Percentiles rank a stretch among this genome's conserved stretches.
phyloP scores from a whole-genome alignment of 1,139 yeast species.

The Saccharomyces hybrid region DNA sequence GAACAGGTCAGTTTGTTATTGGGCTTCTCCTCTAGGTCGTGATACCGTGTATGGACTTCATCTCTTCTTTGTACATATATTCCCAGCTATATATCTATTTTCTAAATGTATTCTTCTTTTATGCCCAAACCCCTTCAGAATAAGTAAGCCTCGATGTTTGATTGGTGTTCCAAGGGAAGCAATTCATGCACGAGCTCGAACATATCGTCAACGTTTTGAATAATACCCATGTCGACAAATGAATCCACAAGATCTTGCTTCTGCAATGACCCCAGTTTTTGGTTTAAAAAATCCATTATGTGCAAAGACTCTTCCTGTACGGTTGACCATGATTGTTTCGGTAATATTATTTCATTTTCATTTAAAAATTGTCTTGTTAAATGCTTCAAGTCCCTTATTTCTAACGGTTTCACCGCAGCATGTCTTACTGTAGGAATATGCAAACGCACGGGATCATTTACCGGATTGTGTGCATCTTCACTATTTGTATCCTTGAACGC shows the following conservation, averaged over 20 bases:
- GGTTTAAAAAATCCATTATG: neutral
- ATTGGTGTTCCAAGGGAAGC: neutral
- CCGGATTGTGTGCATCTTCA: neutral
- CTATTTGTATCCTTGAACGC: neutral
- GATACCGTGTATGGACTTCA: neutral
- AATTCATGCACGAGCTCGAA: neutral
- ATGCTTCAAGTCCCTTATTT: neutral
- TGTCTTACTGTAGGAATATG: neutral
- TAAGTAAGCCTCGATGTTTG: neutral
- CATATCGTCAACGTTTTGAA: neutral
- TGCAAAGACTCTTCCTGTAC: slow-evolving; percentile 8
- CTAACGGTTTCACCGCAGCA: neutral
- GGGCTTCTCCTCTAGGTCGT: neutral
- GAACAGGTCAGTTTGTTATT: slow-evolving; percentile 30
- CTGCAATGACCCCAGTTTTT: neutral
- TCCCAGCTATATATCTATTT: neutral
- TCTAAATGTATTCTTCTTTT: neutral
- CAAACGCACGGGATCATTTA: neutral
- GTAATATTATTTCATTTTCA: slow-evolving; percentile 7
- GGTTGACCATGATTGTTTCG: slow-evolving; percentile 9
- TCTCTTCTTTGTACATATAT: neutral
- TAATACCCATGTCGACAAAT: neutral
- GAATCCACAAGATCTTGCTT: neutral
- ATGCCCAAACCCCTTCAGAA: neutral
- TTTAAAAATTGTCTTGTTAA: slow-evolving; percentile 2